Evolutionary conservation across 2,329 filamentous ascomycete genomes (phyloP), one percentile per base, ranked within the genome.

Genomic region (Botrytis fabae): DNA sequence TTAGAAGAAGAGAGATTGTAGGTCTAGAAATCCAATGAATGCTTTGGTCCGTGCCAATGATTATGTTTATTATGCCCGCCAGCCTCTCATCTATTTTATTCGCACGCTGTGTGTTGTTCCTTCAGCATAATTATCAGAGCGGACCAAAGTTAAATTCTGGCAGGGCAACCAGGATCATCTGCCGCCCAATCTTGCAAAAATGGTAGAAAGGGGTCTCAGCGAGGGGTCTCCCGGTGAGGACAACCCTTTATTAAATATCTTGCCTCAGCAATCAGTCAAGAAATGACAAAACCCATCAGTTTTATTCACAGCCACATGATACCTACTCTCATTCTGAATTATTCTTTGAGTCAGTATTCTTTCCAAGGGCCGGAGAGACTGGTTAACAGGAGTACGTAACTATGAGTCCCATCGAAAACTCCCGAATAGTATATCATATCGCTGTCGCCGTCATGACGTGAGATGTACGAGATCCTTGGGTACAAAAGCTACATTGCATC

Each of bases 41-140:
- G 20, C 20, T 62, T 35, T 63, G 57, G 69, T 63, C 69, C 69
- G 69, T 70, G 57, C 69, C 42, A 32, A 40, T 38, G 40, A 38
- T 63, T 65, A 38, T 65, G 63, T 62, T n/a, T n/a, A 28, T 28
- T 28, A 62, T 62, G 51, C 51, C 51, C 28, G 51, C 14, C 51
- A 28, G 14, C 51, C 25, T 28, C 51, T 54, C 25, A n/a, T 54
- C n/a, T 54, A 54, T 54, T 54, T 54, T 28, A 54, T 54, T 54
- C n/a, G n/a, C n/a, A 16, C n/a, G 7, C 12, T 16, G 8, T 54
- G 51, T 54, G 51, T 54, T 54, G 51, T 54, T 54, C 51, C n/a
- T 28, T 18, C 51, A 16, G 51, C 51, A 54, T 54, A 54, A 54
- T 28, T 18, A 54, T 54, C 28, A 28, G 1, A 28, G 48, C 28